Percentiles rank a stretch among this genome's conserved stretches.
phyloP scores from a whole-genome alignment of 2,329 filamentous ascomycete species.

The Neonectria magnoliae region DNA sequence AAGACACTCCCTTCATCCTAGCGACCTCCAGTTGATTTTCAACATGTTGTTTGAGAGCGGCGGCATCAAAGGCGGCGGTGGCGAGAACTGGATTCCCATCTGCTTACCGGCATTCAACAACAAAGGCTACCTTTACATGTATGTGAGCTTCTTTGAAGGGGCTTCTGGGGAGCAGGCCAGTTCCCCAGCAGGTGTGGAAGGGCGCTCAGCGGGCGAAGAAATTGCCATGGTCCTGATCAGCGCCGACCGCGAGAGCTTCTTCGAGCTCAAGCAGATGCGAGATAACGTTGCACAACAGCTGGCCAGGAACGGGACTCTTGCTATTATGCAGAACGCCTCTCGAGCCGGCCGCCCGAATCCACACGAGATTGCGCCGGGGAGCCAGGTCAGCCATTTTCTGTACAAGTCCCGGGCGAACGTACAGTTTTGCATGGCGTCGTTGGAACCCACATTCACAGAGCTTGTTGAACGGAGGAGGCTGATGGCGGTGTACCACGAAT shows the following conservation, averaged over 20 bases:
- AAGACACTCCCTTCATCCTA: conserved; percentile 93
- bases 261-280: conserved; percentile 80
- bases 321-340: conserved; percentile 77
- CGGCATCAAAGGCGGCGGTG: conserved; percentile 86
- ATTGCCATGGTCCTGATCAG: conserved; percentile 95
- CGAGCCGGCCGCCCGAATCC: conserved; percentile 75
- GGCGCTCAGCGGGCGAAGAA: conserved; percentile 74
- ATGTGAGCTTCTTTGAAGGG: conserved; percentile 90
- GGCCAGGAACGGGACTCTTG: conserved; percentile 77
- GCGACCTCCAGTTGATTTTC: conserved; percentile 95
- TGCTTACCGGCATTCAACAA: conserved; percentile 98
- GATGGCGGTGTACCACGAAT: conserved; percentile 83
- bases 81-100: conserved; percentile 97
- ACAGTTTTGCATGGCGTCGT: conserved; percentile 92
- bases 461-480: conserved; percentile 74
- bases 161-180: conserved; percentile 54
- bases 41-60: conserved; percentile 99
- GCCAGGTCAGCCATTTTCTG: conserved; percentile 87
- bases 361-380: conserved; percentile 81
- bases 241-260: conserved; percentile 93
- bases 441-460: conserved; percentile 71
- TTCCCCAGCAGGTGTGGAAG: conserved; percentile 68
- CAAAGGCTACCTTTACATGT: conserved; percentile 97
- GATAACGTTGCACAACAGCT: conserved; percentile 74
- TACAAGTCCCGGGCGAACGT: conserved; percentile 97